Conservation (phyloP, 1,284 basidiomycete species). For the Trametes sp. region DNA sequence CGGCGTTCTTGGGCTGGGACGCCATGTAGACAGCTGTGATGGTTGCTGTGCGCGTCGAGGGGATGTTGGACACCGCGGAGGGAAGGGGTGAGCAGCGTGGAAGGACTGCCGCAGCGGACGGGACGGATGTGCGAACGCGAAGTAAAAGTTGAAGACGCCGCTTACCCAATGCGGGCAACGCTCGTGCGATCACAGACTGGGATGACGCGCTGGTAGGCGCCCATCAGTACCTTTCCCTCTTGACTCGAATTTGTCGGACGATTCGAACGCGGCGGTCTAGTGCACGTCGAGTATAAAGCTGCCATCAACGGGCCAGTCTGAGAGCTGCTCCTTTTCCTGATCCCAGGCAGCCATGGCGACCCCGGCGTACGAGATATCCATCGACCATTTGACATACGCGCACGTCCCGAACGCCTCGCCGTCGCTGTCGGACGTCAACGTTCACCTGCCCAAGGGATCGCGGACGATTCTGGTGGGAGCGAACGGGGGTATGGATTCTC, state of each 20-base stretch:
- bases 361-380: slow-evolving; percentile 51
- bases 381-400: slow-evolving; percentile 67
- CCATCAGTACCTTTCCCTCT: not conserved
- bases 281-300: not conserved
- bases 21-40: not conserved
- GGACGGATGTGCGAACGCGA: not conserved
- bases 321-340: not conserved
- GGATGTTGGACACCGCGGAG: not conserved
- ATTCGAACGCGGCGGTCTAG: not conserved
- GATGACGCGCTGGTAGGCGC: slow-evolving; percentile 1
- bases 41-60: not conserved
- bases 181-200: not conserved
- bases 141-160: slow-evolving; percentile 16
- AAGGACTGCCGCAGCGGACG: slow-evolving; percentile 14
- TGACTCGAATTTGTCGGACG: not conserved
- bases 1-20: slow-evolving; percentile 11
- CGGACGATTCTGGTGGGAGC: slow-evolving; percentile 88
- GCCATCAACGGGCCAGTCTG: not conserved
- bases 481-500: slow-evolving; percentile 77
- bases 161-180: slow-evolving; percentile 10
- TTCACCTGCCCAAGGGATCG: slow-evolving; percentile 76
- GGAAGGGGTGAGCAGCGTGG: not conserved
- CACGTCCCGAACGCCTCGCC: slow-evolving; percentile 54
- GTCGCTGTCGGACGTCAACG: slow-evolving; percentile 70
- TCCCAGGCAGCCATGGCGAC: slow-evolving; percentile 8